Base-by-base conservation (phyloP, 176 grass and related monocot species). In the Aegilops longissima region DNA sequence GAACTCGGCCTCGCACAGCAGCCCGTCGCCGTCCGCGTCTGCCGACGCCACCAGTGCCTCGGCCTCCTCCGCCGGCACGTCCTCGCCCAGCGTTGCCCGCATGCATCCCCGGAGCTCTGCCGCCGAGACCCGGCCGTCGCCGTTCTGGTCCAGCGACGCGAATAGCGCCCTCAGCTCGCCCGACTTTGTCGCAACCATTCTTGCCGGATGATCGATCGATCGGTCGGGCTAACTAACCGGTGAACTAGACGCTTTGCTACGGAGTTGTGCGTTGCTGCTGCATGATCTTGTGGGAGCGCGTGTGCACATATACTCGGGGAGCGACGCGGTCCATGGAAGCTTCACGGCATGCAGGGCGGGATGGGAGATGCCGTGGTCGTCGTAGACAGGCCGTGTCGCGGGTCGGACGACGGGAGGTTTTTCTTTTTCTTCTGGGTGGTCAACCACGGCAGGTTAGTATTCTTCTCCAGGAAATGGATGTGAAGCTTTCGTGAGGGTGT, bases 1-100 rank as follows among this genome's bases (percentile, higher is more conserved):
- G 79, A 92, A 92, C 66, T 92, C 87, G 25, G 23, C 66, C 20
- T 39, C 79, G 79, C 76, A 70, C 8, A 89, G 83, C 20, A 89
- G 58, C 59, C 87, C 83, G 73, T 89, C 90, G 58, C 87, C 90
- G 87, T 92, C 87, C 0, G 74, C 49, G 74, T 92, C 90, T 25
- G 20, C 83, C 12, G 68, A 86, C 5, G 58, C 44, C 67, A 90
- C 80, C 18, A 90, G 73, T 23, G 84, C 73, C 39, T 65, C 89
- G 7, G 89, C 89, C 5, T 86, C 89, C 73, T 78, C 73, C 1
- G 12, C 73, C 0, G 89, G 18, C 17, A 90, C 66, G 0, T 83
- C 73, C 20, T 86, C 89, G 0, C 84, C 56, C 8, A 90, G 89
- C 89, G 89, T 66, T 6, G 54, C 12, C 21, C 47, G 35, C 80